Conservation (phyloP, 805 yeast species). For the Jamesozyma piceae region DNA sequence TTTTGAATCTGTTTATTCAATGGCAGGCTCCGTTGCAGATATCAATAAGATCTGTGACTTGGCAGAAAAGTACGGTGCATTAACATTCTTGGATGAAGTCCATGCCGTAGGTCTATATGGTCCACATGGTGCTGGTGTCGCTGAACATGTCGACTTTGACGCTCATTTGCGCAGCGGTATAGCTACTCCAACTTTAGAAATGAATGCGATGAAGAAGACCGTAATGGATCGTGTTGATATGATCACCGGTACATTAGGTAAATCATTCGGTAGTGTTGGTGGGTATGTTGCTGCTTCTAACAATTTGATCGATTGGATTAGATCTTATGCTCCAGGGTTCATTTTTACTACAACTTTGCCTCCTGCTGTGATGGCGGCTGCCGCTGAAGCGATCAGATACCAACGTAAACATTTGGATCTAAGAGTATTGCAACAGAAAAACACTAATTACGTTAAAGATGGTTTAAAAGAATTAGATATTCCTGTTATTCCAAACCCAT, state of each 20-base stretch:
- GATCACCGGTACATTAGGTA: slow-evolving; percentile 96
- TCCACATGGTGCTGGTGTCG: slow-evolving; percentile 99
- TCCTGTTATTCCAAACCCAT: slow-evolving; percentile 95
- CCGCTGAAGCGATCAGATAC: slow-evolving; percentile 75
- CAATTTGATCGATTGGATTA: slow-evolving; percentile 82
- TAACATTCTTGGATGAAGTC: slow-evolving; percentile 95
- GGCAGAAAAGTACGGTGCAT: slow-evolving; percentile 95
- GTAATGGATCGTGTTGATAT: slow-evolving; percentile 87
- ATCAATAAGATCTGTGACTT: slow-evolving; percentile 86
- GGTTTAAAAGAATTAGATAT: slow-evolving; percentile 62
- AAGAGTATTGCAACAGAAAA: slow-evolving; percentile 75
- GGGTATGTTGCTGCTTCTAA: slow-evolving; percentile 92
- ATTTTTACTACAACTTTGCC: slow-evolving; percentile 95
- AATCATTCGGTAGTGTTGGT: slow-evolving; percentile 94
- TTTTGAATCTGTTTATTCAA: slow-evolving; percentile 92
- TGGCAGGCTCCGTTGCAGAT: slow-evolving; percentile 97
- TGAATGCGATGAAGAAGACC: slow-evolving; percentile 32
- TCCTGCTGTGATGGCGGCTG: slow-evolving; percentile 96
- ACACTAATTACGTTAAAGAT: slow-evolving; percentile 76
- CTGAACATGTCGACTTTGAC: slow-evolving; percentile 89
- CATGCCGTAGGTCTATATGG: slow-evolving; percentile 99
- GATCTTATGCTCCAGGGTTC: slow-evolving; percentile 95
- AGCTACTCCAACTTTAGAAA: slow-evolving; percentile 33
- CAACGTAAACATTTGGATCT: slow-evolving; percentile 70
- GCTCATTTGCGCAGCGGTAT: slow-evolving; percentile 65